These are phyloP conservation scores for Cladobotryum protrusum DNA, from an alignment of 2,329 filamentous ascomycete genomes.

Conservation along the genomic window DNA sequence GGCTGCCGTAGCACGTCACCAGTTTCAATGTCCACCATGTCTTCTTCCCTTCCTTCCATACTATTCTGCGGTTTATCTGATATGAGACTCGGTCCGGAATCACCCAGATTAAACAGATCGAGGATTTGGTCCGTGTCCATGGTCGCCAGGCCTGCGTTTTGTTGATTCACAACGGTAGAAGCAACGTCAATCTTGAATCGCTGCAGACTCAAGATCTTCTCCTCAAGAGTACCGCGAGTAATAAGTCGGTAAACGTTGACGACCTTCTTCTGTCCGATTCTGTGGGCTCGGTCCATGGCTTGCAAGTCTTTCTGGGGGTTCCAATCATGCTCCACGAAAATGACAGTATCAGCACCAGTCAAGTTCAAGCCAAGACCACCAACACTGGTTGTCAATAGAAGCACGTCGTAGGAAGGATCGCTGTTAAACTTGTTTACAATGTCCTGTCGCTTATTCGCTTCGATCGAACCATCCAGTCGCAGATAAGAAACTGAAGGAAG, in stretches of 20 bases:
- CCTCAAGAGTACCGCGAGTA: conserved; percentile 89
- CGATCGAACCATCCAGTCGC: conserved; percentile 88
- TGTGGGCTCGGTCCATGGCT: conserved; percentile 96
- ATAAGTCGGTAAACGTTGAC: conserved; percentile 98
- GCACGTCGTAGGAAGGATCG: conserved; percentile 90
- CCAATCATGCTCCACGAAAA: conserved; percentile 99
- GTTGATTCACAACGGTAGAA: conserved; percentile 96
- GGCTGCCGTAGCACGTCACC: conserved; percentile 91
- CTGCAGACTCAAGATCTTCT: conserved; percentile 97
- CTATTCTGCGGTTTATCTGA: conserved; percentile 53
- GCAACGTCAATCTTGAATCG: conserved; percentile 99
- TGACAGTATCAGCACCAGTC: conserved; percentile 95
- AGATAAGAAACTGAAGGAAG: conserved; percentile 90
- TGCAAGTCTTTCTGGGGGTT: conserved; percentile 98
- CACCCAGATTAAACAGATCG: conserved; percentile 88
- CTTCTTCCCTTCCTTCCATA: conserved; percentile 62
- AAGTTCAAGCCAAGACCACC: conserved; percentile 91
- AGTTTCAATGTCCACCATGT: conserved; percentile 88
- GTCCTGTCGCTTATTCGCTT: conserved; percentile 88
- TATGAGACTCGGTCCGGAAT: conserved; percentile 62
- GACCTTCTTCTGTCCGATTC: conserved; percentile 99
- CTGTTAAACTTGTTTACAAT: conserved; percentile 99
- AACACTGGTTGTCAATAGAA: conserved; percentile 90
- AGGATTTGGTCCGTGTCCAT: conserved; percentile 99
- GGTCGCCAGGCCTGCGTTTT: conserved; percentile 86